Base-by-base conservation (phyloP, 495 filamentous ascomycete species). In the Penicillium parvum region DNA sequence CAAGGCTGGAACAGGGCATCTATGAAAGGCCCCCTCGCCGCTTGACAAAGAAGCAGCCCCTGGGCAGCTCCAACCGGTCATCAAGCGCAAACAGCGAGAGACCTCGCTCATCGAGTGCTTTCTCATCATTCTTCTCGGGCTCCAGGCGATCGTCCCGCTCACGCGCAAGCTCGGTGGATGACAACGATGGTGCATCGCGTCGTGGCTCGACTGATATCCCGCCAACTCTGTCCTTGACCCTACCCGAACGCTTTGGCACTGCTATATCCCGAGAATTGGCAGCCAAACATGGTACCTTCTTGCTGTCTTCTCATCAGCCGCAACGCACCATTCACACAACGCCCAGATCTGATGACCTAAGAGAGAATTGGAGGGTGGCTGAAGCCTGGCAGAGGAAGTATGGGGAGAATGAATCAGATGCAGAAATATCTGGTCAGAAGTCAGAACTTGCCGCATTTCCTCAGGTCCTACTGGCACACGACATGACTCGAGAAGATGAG, bases 21-120 rank as follows among this genome's bases (percentile, higher is more conserved):
- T 40, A 48, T 27, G 62, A 57, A 25, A 52, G 61, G 25, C 49
- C 49, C 14, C 46, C 59, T 22, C 63, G 60, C 14, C 63, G 65
- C 27, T 49, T 71, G 16, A 60, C 57, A n/a, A 71, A 68, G 45
- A 71, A 68, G 32, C 61, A 65, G 23, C 63, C 65, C 0, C 29
- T 61, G 5, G 40, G 47, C 21, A 66, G 47, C 45, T 61, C 61
- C 11, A 61, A 50, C 10, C 58, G 66, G 35, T 55, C 54, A 10
- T 65, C 65, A n/a, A 68, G 66, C 39, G 54, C 52, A 14, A 57
- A 52, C 37, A 49, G 48, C 14, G 58, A 59, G 8, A 51, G 58
- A 40, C 46, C 53, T 20, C 49, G 51, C n/a, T 59, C 61, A 5
- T 56, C 63, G 4, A 50, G 50, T 7, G 46, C 54, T 3, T 45